phyloP scores from a whole-genome alignment of 2,329 filamentous ascomycete species.

The Diplocarpon rosae region DNA sequence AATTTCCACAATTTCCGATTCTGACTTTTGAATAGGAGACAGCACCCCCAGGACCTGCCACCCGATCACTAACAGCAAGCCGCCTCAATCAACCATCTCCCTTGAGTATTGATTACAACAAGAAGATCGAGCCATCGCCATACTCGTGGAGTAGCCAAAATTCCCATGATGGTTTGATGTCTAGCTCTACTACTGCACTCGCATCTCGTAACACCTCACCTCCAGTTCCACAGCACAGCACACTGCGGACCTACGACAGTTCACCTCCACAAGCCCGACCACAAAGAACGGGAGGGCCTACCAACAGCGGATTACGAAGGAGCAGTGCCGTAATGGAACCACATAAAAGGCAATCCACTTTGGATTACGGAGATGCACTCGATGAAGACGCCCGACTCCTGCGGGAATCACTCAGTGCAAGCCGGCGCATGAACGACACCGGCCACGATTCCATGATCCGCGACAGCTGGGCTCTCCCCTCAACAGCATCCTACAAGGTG shows the following conservation, averaged over 20 bases:
- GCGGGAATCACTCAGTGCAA: conserved; percentile 25
- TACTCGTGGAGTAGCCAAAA: conserved; percentile 26
- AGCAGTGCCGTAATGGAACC: conserved; percentile 21
- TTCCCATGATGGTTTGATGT: conserved; percentile 25
- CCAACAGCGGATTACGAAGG: conserved; percentile 20
- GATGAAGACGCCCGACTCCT: conserved; percentile 27
- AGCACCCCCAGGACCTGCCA: conserved; percentile 13
- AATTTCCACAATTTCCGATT: background rate
- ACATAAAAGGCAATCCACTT: conserved; percentile 20
- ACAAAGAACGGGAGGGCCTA: conserved; percentile 12
- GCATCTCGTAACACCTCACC: conserved; percentile 8
- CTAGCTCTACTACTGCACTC: conserved; percentile 18
- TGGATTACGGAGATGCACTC: conserved; percentile 19
- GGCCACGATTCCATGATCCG: conserved; percentile 14
- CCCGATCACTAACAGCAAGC: conserved; percentile 13
- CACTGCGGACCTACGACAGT: conserved; percentile 7
- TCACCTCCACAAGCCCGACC: conserved; percentile 5
- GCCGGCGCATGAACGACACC: conserved; percentile 20
- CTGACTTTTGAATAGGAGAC: conserved; percentile 17
- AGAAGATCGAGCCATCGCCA: conserved; percentile 20
- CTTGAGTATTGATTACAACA: conserved; percentile 23
- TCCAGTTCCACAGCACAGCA: conserved; percentile 19
- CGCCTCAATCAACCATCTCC: conserved; percentile 21
- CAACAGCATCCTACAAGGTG: conserved; percentile 12
- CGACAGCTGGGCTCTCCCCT: conserved; percentile 23